phyloP scores from a whole-genome alignment of 495 filamentous ascomycete genomes.

The Amorphotheca resinae region DNA sequence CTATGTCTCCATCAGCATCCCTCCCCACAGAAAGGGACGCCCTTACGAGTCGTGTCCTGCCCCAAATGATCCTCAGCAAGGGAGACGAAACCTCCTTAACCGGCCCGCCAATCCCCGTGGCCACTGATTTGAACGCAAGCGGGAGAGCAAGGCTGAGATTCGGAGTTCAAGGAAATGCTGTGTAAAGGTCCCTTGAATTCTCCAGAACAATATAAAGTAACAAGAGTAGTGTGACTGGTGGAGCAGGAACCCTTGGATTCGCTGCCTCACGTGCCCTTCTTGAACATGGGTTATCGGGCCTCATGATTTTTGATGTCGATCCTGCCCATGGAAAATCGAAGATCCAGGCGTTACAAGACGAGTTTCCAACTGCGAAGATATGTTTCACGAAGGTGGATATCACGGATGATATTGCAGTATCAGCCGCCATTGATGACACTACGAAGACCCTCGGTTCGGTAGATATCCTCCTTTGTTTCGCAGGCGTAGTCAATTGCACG shows the following conservation, averaged over 20 bases:
- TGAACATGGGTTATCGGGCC: constrained; percentile 51
- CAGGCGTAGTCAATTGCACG: constrained; percentile 49
- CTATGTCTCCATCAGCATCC: constrained; percentile 3
- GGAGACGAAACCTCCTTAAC: constrained; percentile 34
- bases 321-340: constrained; percentile 27
- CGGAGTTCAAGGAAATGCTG: constrained; percentile 48
- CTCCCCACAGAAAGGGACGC: constrained; percentile 22
- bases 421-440: constrained; percentile 29
- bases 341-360: constrained; percentile 29
- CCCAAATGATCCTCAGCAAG: constrained; percentile 45
- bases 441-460: constrained; percentile 36
- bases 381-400: constrained; percentile 41
- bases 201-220: no score
- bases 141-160: constrained; percentile 44
- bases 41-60: constrained; percentile 29
- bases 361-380: constrained; percentile 44
- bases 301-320: constrained; percentile 52
- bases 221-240: constrained; percentile 43
- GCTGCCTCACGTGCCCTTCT: constrained; percentile 48
- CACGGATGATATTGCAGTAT: constrained; percentile 39
- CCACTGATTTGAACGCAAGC: constrained; percentile 30
- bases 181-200: constrained; percentile 23
- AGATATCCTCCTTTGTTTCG: constrained; percentile 50
- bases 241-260: constrained; percentile 54
- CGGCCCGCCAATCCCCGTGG: constrained; percentile 30